Evolutionary conservation across 768 basidiomycete genomes (phyloP), one percentile per base, ranked within the genome.

Genomic region (Pulveroboletus frians): DNA sequence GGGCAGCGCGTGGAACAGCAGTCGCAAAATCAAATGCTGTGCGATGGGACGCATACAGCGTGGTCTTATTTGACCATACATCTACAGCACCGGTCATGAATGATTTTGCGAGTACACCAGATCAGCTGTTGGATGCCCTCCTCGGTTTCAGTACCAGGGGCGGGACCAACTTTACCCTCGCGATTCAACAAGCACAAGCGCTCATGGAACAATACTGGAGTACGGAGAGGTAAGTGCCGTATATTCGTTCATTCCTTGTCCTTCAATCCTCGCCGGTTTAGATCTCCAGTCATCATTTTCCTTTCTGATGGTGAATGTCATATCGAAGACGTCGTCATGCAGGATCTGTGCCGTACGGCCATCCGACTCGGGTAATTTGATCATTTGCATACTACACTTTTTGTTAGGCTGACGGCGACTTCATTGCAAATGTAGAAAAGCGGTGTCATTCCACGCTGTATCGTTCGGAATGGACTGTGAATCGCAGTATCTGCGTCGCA

Each of bases 381-480:
- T n/a, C 17, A 4, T 30, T 14, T 21, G 0, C n/a, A 1, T 7
- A 5, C 1, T 17, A 3, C 31, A n/a, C 0, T 5, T 30, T 18
- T 3, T 21, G n/a, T 7, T 15, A 10, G 36, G 18, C 43, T 49
- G 32, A 54, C 20, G 13, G 1, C 15, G 3, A 3, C 20, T 37
- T 20, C 3, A 21, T 38, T 18, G 18, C 3, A 0, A 38, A 29
- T 3, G 14, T 37, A 83, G 81, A 11, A 77, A 78, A 65, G 64
- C 79, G 0, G 64, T 80, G 1, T 79, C 80, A 0, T 77, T 83
- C 56, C 81, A 83, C 39, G 60, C 80, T 0, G 76, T 84, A n/a
- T 73, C 76, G 0, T 83, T 84, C 36, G 82, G 79, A 4, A 64
- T 65, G 1, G 55, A 65, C 11, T 32, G 9, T 29, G 57, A 37